phyloP scores from a whole-genome alignment of 208 protist species.

The Crithidia expoeki region DNA sequence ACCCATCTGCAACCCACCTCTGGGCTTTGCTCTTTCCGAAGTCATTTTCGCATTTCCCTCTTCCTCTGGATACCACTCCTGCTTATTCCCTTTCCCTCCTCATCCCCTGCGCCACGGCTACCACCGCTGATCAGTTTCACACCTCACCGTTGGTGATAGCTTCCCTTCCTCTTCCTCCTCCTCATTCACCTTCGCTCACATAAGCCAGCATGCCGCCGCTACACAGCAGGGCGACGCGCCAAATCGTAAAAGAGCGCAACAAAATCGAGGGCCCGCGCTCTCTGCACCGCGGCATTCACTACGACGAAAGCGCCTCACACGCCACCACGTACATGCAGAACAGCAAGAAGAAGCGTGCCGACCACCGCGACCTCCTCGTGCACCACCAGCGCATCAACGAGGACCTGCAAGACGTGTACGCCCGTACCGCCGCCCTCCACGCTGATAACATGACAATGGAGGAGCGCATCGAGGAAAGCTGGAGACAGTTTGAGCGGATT shows the following conservation, averaged over 20 bases:
- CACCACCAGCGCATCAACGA: slow-evolving; percentile 90
- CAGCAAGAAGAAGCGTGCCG: slow-evolving; percentile 36
- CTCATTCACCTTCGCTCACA: too few species aligned
- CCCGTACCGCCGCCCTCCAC: slow-evolving; percentile 77
- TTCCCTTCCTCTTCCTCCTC: too few species aligned
- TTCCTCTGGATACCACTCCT: too few species aligned
- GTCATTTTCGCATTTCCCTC: too few species aligned
- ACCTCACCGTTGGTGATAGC: too few species aligned
- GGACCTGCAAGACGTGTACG: slow-evolving; percentile 81
- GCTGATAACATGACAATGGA: slow-evolving; percentile 81
- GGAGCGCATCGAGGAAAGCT: slow-evolving; percentile 86
- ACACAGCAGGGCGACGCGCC: slow-evolving; percentile 68
- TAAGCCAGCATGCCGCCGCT: slow-evolving; percentile 73
- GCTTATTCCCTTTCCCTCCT: too few species aligned
- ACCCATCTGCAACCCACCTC: too few species aligned
- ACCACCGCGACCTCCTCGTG: slow-evolving; percentile 83
- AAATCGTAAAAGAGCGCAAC: slow-evolving; percentile 66
- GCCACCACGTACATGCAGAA: slow-evolving; percentile 56
- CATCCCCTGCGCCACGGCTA: too few species aligned
- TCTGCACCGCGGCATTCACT: slow-evolving; percentile 88
- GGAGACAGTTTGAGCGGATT: slow-evolving; percentile 83
- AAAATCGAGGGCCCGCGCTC: slow-evolving; percentile 67
- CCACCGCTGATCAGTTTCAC: too few species aligned
- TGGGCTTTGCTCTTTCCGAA: too few species aligned
- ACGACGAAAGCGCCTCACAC: slow-evolving; percentile 52